A percentile compares a stretch with the other conserved stretches of the same genome.
Evolutionary conservation across 768 basidiomycete genomes (phyloP).

Genomic region (Melanogaster broomeanus): DNA sequence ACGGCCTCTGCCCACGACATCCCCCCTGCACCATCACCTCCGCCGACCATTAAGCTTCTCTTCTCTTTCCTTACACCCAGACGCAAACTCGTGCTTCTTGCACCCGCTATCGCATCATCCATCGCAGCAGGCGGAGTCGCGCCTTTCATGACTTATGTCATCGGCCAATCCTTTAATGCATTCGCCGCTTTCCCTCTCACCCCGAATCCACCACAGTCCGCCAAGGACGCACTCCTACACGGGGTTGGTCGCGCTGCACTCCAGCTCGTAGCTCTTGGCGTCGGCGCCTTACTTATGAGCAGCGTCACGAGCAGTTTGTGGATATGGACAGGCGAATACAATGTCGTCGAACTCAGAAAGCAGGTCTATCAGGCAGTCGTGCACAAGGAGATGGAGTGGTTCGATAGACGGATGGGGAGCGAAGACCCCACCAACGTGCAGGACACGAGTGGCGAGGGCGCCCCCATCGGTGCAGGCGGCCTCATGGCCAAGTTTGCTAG

Average conservation of each 20-base stretch:
- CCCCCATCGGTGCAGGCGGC: constrained; percentile 79
- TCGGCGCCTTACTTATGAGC: constrained; percentile 68
- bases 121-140: constrained; percentile 68
- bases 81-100: constrained; percentile 55
- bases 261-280: constrained; percentile 64
- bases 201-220: constrained; percentile 36
- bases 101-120: constrained; percentile 66
- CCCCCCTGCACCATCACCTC: constrained; percentile 28
- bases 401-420: constrained; percentile 74
- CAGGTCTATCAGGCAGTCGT: constrained; percentile 70
- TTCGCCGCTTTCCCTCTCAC: constrained; percentile 61
- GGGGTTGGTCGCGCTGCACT: constrained; percentile 63
- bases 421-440: constrained; percentile 45
- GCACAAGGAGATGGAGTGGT: constrained; percentile 84
- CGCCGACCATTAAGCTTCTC: constrained; percentile 62
- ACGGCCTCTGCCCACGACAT: constrained; percentile 16
- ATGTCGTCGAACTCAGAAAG: constrained; percentile 65
- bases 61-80: constrained; percentile 64
- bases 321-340: constrained; percentile 86
- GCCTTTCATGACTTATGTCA: constrained; percentile 83
- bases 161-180: constrained; percentile 75
- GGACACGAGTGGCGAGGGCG: constrained; percentile 39
- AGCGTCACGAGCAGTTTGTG: constrained; percentile 78
- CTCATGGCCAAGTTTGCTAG: constrained; percentile 92
- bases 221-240: constrained; percentile 54